Conservation (phyloP, 192 early-diverging fungal species). For the Coemansia sp. region DNA sequence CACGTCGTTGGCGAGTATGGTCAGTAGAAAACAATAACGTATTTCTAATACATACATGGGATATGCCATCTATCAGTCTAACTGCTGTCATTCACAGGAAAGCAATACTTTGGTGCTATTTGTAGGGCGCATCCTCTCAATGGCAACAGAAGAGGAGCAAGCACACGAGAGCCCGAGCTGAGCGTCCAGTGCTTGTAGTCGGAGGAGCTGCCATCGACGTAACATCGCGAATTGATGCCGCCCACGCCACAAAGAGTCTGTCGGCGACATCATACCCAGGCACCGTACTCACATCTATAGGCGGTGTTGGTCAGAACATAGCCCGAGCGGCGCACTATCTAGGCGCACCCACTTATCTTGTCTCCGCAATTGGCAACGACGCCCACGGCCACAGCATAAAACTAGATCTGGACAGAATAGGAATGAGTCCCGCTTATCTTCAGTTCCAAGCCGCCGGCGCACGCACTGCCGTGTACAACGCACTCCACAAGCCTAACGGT, state of each 20-base stretch:
- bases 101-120: not conserved
- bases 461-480: slow-evolving; percentile 81
- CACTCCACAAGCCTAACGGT: slow-evolving; percentile 72
- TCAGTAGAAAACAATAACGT: slow-evolving; percentile 8
- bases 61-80: not conserved
- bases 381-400: slow-evolving; percentile 60
- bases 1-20: slow-evolving; percentile 34
- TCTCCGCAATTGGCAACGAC: slow-evolving; percentile 77
- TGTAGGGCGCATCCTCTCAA: slow-evolving; percentile 3
- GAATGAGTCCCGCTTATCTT: slow-evolving; percentile 59
- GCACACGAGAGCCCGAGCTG: not conserved
- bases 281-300: slow-evolving; percentile 63
- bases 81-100: not conserved
- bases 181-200: slow-evolving; percentile 71
- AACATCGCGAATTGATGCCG: slow-evolving; percentile 28
- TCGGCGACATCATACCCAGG: slow-evolving; percentile 77
- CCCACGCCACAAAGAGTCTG: slow-evolving; percentile 3
- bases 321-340: slow-evolving; percentile 76
- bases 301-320: slow-evolving; percentile 94
- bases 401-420: slow-evolving; percentile 57
- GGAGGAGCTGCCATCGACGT: slow-evolving; percentile 91
- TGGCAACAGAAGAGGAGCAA: not conserved
- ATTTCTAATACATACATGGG: not conserved
- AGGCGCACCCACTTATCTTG: slow-evolving; percentile 64
- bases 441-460: slow-evolving; percentile 26